Conservation (phyloP, 1,139 yeast species). For the Eremothecium cymbalariae region DNA sequence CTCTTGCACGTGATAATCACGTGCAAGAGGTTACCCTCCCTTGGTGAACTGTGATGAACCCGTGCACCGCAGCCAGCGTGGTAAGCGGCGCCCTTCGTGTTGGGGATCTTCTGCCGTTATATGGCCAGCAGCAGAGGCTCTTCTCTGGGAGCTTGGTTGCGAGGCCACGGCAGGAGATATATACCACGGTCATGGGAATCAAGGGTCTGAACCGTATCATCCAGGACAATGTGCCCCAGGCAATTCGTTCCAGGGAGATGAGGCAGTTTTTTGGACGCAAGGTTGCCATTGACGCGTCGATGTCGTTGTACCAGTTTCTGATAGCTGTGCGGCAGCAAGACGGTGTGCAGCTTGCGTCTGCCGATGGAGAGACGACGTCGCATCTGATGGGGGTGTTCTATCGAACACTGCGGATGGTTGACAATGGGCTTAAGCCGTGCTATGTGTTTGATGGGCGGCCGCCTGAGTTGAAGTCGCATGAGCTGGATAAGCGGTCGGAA, state of each 20-base stretch:
- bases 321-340: slow-evolving; percentile 95
- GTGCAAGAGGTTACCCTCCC: too few species aligned
- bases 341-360: slow-evolving; percentile 87
- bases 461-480: slow-evolving; percentile 78
- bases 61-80: too few species aligned
- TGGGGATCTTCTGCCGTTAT: too few species aligned
- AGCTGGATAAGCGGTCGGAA: slow-evolving; percentile 74
- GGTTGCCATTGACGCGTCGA: slow-evolving; percentile 79
- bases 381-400: slow-evolving; percentile 95
- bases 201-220: slow-evolving; percentile 56
- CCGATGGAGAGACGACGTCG: slow-evolving; percentile 87
- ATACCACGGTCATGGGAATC: slow-evolving; percentile 56
- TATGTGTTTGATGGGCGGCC: slow-evolving; percentile 97
- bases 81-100: too few species aligned
- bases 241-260: slow-evolving; percentile 71
- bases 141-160: too few species aligned
- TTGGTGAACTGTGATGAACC: too few species aligned
- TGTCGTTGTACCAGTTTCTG: slow-evolving; percentile 89
- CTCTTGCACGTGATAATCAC: background rate
- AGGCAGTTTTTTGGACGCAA: slow-evolving; percentile 85
- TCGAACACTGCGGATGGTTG: slow-evolving; percentile 81
- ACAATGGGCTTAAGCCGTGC: slow-evolving; percentile 87
- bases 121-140: too few species aligned
- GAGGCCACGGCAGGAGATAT: slow-evolving; percentile 7
- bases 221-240: slow-evolving; percentile 80